A percentile compares a stretch with the other conserved stretches of the same genome.
phyloP scores from a whole-genome alignment of 2,329 filamentous ascomycete genomes.

The Thyridium curvatum region DNA sequence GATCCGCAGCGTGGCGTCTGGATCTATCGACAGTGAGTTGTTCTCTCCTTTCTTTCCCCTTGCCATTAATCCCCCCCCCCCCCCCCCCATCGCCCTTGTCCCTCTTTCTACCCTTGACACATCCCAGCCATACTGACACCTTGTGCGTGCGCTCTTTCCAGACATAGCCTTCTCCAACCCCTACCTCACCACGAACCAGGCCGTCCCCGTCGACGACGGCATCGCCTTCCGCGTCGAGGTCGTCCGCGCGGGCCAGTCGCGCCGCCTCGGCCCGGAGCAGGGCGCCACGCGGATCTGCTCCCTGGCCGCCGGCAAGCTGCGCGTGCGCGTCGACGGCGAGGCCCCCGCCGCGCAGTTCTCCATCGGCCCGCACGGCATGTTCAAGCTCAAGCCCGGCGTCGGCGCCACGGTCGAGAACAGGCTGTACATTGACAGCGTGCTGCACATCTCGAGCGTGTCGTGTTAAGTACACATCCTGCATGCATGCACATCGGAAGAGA shows the following conservation, averaged over 20 bases:
- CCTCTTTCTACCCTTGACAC: neutral
- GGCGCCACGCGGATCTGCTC: slow-evolving; percentile 17
- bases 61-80: neutral
- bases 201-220: slow-evolving; percentile 16
- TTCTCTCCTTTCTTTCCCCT: too few species aligned
- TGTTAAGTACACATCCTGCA: too few species aligned
- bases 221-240: slow-evolving; percentile 20
- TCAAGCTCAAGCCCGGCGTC: slow-evolving; percentile 31
- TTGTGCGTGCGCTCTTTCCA: too few species aligned
- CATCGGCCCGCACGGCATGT: slow-evolving; percentile 37
- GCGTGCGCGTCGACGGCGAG: slow-evolving; percentile 16
- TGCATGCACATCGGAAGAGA: too few species aligned
- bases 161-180: slow-evolving; percentile 26
- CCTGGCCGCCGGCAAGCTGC: slow-evolving; percentile 21
- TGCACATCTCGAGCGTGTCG: slow-evolving; percentile 22
- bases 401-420: slow-evolving; percentile 33
- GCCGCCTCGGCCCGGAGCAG: slow-evolving; percentile 11
- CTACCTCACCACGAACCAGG: slow-evolving; percentile 17
- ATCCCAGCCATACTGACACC: neutral
- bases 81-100: neutral
- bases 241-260: slow-evolving; percentile 13
- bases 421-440: slow-evolving; percentile 34
- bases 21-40: slow-evolving; percentile 12
- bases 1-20: slow-evolving; percentile 10
- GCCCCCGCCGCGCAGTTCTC: slow-evolving; percentile 20